These are phyloP conservation scores for Teunomyces funiuensis DNA, from an alignment of 805 yeast species.

Conservation along the genomic window DNA sequence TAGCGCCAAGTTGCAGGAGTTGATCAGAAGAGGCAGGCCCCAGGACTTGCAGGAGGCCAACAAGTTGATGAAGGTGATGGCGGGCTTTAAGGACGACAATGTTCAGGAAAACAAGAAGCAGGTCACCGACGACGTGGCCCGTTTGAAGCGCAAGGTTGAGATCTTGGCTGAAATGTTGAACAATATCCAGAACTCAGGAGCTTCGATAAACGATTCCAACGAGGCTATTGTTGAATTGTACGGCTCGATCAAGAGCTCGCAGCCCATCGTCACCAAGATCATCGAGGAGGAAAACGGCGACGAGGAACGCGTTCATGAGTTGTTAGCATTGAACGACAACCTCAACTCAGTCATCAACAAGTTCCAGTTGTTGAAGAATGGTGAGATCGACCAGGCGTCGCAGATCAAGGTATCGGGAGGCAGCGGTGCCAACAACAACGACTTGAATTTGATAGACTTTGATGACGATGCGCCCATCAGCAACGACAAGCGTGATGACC, in stretches of 20 bases:
- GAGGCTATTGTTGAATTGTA: conserved; percentile 82
- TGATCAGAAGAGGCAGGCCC: conserved; percentile 93
- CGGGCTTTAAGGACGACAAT: conserved; percentile 90
- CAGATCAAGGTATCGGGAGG: conserved; percentile 38
- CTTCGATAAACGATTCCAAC: conserved; percentile 41
- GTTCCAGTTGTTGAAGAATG: conserved; percentile 62
- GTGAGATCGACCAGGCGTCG: conserved; percentile 45
- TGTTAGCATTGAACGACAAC: conserved; percentile 71
- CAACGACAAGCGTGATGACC: conserved; percentile 32
- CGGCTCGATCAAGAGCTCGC: conserved; percentile 75
- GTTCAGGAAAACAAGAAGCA: conserved; percentile 71
- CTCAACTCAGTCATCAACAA: conserved; percentile 69
- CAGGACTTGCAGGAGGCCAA: conserved; percentile 95
- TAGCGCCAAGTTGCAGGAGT: conserved; percentile 91
- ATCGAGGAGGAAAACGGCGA: conserved; percentile 79
- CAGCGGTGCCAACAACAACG: conserved; percentile 21
- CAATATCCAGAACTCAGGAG: conserved; percentile 43
- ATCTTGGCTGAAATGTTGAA: conserved; percentile 83
- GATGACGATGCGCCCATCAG: conserved; percentile 42
- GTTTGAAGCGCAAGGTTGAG: conserved; percentile 81
- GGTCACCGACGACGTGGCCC: conserved; percentile 79
- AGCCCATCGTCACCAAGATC: conserved; percentile 82
- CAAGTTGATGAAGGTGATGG: conserved; percentile 95
- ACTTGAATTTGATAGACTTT: conserved; percentile 43
- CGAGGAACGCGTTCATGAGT: conserved; percentile 58